phyloP scores from a whole-genome alignment of 306 rosid genomes.

The Vicia villosa region DNA sequence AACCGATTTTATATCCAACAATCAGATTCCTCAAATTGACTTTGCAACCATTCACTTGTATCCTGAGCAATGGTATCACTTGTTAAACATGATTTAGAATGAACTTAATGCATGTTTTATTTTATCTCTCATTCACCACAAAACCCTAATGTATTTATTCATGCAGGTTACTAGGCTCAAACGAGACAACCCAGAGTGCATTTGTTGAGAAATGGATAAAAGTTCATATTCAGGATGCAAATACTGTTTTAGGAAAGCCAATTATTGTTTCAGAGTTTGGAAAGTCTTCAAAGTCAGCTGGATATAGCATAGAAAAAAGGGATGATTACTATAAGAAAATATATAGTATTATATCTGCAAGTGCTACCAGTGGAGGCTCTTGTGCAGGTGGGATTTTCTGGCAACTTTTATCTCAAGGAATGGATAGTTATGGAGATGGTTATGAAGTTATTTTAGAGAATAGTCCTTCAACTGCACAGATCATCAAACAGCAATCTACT shows the following conservation, averaged over 20 bases:
- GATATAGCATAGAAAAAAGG: slow-evolving; percentile 33
- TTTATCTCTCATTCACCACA: too few species aligned
- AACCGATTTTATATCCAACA: slow-evolving; percentile 56
- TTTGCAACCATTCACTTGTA: slow-evolving; percentile 50
- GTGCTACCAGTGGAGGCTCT: slow-evolving; percentile 24
- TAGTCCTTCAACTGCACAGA: slow-evolving; percentile 38
- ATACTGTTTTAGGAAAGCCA: slow-evolving; percentile 31
- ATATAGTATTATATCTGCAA: background rate
- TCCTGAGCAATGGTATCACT: slow-evolving; percentile 45
- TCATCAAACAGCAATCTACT: slow-evolving; percentile 36
- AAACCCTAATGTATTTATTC: too few species aligned
- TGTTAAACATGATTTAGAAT: too few species aligned
- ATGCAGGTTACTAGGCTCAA: slow-evolving; percentile 26
- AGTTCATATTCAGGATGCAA: slow-evolving; percentile 33
- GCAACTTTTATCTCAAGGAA: slow-evolving; percentile 39
- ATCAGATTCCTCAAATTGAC: slow-evolving; percentile 43
- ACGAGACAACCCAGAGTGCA: slow-evolving; percentile 15
- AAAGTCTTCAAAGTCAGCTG: slow-evolving; percentile 36
- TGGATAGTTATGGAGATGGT: slow-evolving; percentile 30
- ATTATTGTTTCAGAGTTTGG: slow-evolving; percentile 46
- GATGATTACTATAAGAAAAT: slow-evolving; percentile 31
- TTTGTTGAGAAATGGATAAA: slow-evolving; percentile 45
- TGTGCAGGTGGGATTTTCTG: slow-evolving; percentile 47
- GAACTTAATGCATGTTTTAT: too few species aligned
- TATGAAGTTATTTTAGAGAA: slow-evolving; percentile 33